Evolutionary conservation across 306 rosid genomes (phyloP).

Genomic region (Pterocarpus santalinus): DNA sequence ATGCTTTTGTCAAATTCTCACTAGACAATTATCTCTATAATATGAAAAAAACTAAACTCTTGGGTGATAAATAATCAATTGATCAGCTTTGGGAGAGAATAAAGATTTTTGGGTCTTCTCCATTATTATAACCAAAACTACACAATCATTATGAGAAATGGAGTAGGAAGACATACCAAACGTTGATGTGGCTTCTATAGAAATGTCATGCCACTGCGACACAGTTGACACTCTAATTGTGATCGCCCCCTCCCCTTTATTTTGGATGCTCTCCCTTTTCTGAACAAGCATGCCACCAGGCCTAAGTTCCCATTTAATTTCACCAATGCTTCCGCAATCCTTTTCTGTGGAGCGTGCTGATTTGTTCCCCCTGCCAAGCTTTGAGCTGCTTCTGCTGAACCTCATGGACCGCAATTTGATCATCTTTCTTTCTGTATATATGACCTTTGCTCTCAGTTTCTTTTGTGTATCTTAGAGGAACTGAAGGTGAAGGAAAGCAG

Average conservation of each 20-base stretch:
- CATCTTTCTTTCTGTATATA: slow-evolving; percentile 48
- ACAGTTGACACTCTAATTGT: slow-evolving; percentile 85
- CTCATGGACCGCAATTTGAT: slow-evolving; percentile 86
- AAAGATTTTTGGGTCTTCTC: neutral
- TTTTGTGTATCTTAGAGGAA: neutral
- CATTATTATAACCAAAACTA: neutral
- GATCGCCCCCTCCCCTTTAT: slow-evolving; percentile 64
- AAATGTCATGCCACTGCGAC: slow-evolving; percentile 79
- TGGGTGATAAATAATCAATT: neutral
- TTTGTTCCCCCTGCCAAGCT: slow-evolving; percentile 56
- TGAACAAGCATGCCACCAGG: slow-evolving; percentile 99
- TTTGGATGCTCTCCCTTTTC: slow-evolving; percentile 66
- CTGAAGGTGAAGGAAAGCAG: slow-evolving; percentile 7
- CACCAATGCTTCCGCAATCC: slow-evolving; percentile 42
- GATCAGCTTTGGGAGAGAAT: neutral
- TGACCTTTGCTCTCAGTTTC: neutral
- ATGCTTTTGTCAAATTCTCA: slow-evolving; percentile 21
- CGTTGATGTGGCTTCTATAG: slow-evolving; percentile 80
- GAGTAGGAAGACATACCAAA: slow-evolving; percentile 60
- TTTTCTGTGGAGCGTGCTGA: slow-evolving; percentile 37
- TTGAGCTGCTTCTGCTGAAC: slow-evolving; percentile 73
- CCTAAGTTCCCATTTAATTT: slow-evolving; percentile 93
- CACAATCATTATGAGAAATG: too few species aligned
- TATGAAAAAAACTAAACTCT: neutral
- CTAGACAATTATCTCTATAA: neutral